Percentiles rank a stretch among this genome's conserved stretches.
These are phyloP conservation scores for Mycena albidolilacea DNA, from an alignment of 768 basidiomycete species.

Conservation along the genomic window DNA sequence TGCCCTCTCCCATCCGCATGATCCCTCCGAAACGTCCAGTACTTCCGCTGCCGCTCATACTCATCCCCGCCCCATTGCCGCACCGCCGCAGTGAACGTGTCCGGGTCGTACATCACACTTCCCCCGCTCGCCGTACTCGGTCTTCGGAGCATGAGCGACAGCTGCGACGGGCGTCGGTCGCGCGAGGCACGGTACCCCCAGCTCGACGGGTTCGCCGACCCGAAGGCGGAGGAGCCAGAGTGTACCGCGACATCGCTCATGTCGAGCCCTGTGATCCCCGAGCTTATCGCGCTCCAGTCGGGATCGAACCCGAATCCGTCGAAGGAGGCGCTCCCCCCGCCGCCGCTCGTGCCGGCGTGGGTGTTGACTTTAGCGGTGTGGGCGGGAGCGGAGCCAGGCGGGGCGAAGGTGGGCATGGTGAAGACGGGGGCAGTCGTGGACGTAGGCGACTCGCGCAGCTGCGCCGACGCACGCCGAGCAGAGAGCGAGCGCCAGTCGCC, in stretches of 20 bases:
- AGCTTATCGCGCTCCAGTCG: slow-evolving; percentile 53
- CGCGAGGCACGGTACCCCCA: slow-evolving; percentile 16
- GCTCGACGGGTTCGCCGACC: slow-evolving; percentile 16
- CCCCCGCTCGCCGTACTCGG: slow-evolving; percentile 59
- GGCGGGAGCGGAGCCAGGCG: slow-evolving; percentile 2
- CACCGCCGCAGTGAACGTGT: slow-evolving; percentile 59
- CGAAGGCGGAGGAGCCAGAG: slow-evolving; percentile 38
- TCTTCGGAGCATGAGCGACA: slow-evolving; percentile 48
- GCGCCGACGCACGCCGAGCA: slow-evolving; percentile 49
- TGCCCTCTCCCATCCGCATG: slow-evolving; percentile 53
- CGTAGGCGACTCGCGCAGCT: slow-evolving; percentile 3
- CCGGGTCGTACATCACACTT: slow-evolving; percentile 54
- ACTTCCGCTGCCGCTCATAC: slow-evolving; percentile 59
- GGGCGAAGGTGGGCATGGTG: slow-evolving; percentile 34
- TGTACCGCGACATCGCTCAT: slow-evolving; percentile 45
- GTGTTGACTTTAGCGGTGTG: not conserved
- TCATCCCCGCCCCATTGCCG: slow-evolving; percentile 60
- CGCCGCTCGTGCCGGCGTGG: slow-evolving; percentile 3
- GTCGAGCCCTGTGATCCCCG: slow-evolving; percentile 51
- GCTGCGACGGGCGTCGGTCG: slow-evolving; percentile 42
- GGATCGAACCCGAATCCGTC: slow-evolving; percentile 58
- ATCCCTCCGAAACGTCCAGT: slow-evolving; percentile 76
- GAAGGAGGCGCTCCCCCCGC: slow-evolving; percentile 43
- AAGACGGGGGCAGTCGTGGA: not conserved
- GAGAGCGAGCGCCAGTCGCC: slow-evolving; percentile 71